Evolutionary conservation across 352 stramenopile genomes (phyloP), one percentile per base, ranked within the genome.

Genomic region (Aphanomyces invadans): DNA sequence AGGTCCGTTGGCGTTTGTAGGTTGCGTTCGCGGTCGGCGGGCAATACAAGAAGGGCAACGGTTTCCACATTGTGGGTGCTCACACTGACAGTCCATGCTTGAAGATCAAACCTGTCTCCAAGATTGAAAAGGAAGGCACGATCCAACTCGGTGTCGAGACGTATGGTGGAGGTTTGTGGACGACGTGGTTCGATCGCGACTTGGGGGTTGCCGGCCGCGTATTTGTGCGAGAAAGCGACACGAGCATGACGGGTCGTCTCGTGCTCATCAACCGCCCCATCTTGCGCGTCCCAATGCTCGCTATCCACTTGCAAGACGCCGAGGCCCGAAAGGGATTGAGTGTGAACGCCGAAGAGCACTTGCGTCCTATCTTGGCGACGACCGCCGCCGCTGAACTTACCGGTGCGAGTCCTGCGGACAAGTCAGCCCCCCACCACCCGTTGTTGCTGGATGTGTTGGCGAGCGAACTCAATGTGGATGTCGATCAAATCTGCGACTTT

Each of bases 101-200:
- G 42, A 97, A 97, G 76, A 78, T 98, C 66, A 98, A 98, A 75
- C 95, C 95, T 11, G 79, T 92, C 66, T 97, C 86, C 55, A 97
- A 96, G 73, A 77, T 92, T 28, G 80, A 90, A 62, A 89, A 83
- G 54, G 74, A 89, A 62, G 81, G 88, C 60, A 97, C 76, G 70
- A 73, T 95, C 74, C 74, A 90, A 83, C 76, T 95, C 73, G 70
- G 75, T 71, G 70, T 96, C 56, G 75, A 96, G 81, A 85, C 73
- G 74, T 81, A 95, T 75, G 76, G 85, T 44, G 95, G 97, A 46
- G 96, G 93, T 17, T 80, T 99, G 46, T 99, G 97, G 90, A 92
- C 98, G 81, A 99, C 96, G 26, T 99, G 96, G 96, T 98, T 99
- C 69, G 95, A 99, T 77, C 88, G 97, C 29, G 97, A 99, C 71